Conservation (phyloP, 2,329 filamentous ascomycete genomes). For the Colletotrichum sp. region DNA sequence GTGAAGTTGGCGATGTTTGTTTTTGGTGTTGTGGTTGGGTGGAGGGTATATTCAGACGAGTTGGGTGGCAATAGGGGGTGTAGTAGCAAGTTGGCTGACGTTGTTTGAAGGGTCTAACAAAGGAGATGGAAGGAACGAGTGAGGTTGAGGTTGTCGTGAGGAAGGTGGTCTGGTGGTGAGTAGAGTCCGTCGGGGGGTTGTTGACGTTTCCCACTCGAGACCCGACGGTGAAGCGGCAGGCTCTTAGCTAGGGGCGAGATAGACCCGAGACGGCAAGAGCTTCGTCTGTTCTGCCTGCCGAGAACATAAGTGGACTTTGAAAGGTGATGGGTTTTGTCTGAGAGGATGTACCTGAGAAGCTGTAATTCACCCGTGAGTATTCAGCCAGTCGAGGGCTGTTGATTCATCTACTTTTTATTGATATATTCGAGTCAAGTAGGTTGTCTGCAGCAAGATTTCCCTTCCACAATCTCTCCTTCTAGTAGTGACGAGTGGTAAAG, state of each 20-base stretch:
- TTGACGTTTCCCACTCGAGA: background rate
- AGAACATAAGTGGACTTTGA: background rate
- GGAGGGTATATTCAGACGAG: background rate
- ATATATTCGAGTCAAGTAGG: background rate
- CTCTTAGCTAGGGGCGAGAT: background rate
- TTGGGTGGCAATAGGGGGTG: background rate
- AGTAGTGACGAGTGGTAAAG: background rate
- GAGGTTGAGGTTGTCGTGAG: background rate
- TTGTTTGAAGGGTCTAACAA: background rate
- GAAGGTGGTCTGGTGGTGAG: background rate
- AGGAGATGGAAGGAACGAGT: background rate
- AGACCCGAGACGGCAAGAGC: background rate
- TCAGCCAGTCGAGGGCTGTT: background rate
- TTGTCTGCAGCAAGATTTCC: background rate
- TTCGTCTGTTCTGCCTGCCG: background rate
- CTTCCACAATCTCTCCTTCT: background rate
- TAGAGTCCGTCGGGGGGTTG: background rate
- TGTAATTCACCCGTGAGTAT: background rate
- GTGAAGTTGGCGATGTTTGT: background rate
- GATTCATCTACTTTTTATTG: fast-evolving
- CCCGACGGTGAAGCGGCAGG: background rate
- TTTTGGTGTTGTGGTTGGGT: background rate
- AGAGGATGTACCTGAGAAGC: background rate
- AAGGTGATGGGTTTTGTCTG: background rate
- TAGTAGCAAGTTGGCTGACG: background rate